These are phyloP conservation scores for Aegilops speltoides DNA, from an alignment of 176 grass and related monocot species.

Conservation along the genomic window DNA sequence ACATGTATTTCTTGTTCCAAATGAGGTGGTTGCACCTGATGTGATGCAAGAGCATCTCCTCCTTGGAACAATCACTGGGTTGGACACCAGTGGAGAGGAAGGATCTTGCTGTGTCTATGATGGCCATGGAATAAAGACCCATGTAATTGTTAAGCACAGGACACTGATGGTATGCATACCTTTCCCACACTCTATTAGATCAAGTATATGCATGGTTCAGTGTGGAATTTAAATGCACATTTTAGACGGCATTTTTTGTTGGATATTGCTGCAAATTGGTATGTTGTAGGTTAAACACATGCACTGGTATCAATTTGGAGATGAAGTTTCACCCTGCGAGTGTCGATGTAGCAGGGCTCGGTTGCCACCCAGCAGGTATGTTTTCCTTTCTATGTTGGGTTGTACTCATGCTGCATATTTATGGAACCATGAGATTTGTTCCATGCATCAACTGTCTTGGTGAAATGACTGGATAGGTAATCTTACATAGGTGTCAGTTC, in stretches of 20 bases:
- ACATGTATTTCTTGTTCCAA: slow-evolving; percentile 73
- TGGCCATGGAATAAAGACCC: slow-evolving; percentile 55
- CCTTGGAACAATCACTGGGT: slow-evolving; percentile 79
- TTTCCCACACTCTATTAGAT: slow-evolving; percentile 15
- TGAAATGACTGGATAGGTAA: not conserved
- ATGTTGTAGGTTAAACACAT: slow-evolving; percentile 86
- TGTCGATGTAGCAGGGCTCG: slow-evolving; percentile 86
- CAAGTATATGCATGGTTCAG: not conserved
- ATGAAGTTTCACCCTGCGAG: slow-evolving; percentile 81
- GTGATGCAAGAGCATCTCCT: slow-evolving; percentile 31
- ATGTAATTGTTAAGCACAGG: slow-evolving; percentile 84
- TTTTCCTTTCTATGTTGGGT: slow-evolving; percentile 17
- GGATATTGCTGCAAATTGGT: slow-evolving; percentile 10
- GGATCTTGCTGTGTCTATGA: slow-evolving; percentile 79
- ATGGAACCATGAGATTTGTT: not conserved
- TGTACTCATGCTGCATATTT: slow-evolving; percentile 6
- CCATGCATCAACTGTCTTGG: not conserved
- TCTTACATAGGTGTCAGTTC: slow-evolving; percentile 6
- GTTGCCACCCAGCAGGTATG: slow-evolving; percentile 86
- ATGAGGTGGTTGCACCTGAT: slow-evolving; percentile 42
- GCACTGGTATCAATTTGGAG: slow-evolving; percentile 89
- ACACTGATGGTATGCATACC: slow-evolving; percentile 67
- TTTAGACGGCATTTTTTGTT: not conserved
- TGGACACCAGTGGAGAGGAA: slow-evolving; percentile 78
- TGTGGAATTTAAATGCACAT: not conserved